These are phyloP conservation scores for Fulvia fulva DNA, from an alignment of 2,329 filamentous ascomycete genomes.

Conservation along the genomic window DNA sequence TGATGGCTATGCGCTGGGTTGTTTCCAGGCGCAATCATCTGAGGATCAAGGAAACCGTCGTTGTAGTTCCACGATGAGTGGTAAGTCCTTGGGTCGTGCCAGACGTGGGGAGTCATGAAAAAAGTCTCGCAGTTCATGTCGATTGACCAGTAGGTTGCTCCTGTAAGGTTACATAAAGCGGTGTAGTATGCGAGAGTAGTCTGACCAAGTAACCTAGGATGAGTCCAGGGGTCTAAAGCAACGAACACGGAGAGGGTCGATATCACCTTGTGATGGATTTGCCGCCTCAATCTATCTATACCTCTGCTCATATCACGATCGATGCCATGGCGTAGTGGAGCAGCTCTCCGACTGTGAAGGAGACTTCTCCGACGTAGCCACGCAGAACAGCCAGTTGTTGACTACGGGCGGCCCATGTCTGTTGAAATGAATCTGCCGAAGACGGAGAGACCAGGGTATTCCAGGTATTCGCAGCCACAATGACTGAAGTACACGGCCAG, in stretches of 20 bases:
- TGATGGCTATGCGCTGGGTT: neutral
- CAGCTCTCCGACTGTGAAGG: neutral
- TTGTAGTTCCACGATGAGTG: neutral
- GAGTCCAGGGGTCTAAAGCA: neutral
- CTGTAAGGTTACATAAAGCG: neutral
- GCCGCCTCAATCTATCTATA: neutral
- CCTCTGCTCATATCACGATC: neutral
- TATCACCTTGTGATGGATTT: neutral
- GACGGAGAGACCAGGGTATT: neutral
- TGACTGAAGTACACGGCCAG: neutral
- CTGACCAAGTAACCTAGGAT: neutral
- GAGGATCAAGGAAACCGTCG: neutral
- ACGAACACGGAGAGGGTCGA: neutral
- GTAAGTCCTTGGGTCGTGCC: neutral
- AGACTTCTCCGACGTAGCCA: neutral
- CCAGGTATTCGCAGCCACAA: neutral
- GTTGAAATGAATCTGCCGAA: neutral
- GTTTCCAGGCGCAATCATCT: neutral
- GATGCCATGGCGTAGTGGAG: neutral
- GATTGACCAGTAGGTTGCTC: neutral
- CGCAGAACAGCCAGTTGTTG: neutral
- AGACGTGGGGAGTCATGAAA: neutral
- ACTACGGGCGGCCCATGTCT: neutral
- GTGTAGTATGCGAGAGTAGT: neutral
- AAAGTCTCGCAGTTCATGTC: neutral